Evolutionary conservation across 2,329 filamentous ascomycete genomes (phyloP), one percentile per base, ranked within the genome.

Genomic region (Colletotrichum endophyticum): DNA sequence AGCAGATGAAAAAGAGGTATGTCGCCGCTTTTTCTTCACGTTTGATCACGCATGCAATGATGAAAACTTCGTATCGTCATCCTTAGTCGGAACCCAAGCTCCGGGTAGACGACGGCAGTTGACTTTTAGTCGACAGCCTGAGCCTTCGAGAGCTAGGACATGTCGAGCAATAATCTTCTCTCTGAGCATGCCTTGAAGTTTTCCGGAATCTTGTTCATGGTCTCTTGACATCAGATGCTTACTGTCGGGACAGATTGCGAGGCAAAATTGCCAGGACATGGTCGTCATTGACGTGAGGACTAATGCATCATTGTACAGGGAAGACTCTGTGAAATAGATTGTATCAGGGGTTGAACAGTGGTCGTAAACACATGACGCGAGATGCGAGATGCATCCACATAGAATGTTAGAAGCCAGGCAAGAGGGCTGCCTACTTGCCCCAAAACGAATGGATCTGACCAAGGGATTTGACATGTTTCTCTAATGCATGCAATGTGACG

Each of bases 61-160:
- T 96, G 95, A 97, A 92, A 96, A 89, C 85, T 87, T 91, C 87
- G 90, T 96, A 96, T 96, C 94, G 95, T 98, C 95, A 98, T 98
- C 95, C 95, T 98, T 98, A 98, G 95, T 89, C 95, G 91, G 93
- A 98, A 85, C 82, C 77, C 78, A 73, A 67, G 73, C 77, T 73
- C 63, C 79, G 81, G 83, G 83, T 81, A 69, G 67, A 62, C 49
- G 49, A 70, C 68, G 27, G 62, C 28, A 56, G 30, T 61, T 49
- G 72, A 56, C 69, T 36, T 36, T 72, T 32, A 36, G 49, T 64
- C 28, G 49, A 32, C 25, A 61, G 39, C 70, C 61, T 44, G 68
- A 77, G 44, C 85, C 85, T 79, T 76, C 78, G 81, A 78, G 78
- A 81, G 81, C 80, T 78, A 76, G 80, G 84, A 84, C 80, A 84